Conservation (phyloP, 2,329 filamentous ascomycete species). For the Scortechinia acanthostroma region DNA sequence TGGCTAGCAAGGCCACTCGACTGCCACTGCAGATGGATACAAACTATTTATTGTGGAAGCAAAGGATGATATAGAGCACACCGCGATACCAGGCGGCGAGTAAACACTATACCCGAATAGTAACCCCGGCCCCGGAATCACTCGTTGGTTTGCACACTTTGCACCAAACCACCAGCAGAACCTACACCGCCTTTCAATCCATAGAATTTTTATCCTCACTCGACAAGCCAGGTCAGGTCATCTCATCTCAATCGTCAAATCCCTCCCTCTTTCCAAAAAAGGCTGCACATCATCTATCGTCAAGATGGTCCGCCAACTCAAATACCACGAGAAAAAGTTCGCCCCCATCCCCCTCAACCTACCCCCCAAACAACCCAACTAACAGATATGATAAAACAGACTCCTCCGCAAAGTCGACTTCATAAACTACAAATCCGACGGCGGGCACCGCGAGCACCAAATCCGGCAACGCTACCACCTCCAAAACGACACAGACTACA, state of each 20-base stretch:
- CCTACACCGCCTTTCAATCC: background rate
- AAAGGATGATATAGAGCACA: no score
- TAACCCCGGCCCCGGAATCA: no score
- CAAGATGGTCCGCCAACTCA: constrained; percentile 60
- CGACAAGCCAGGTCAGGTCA: background rate
- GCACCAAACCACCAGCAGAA: background rate
- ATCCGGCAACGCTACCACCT: constrained; percentile 57
- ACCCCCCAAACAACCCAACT: constrained; percentile 3
- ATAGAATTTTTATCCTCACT: no score
- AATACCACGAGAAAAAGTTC: constrained; percentile 61
- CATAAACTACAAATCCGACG: constrained; percentile 57
- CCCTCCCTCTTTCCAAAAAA: no score
- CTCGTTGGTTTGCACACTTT: background rate
- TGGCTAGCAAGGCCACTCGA: no score
- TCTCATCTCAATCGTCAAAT: background rate
- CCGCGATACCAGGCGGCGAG: no score
- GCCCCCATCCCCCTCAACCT: constrained; percentile 6
- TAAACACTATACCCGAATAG: no score
- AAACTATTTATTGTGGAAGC: no score
- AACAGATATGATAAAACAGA: constrained; percentile 16
- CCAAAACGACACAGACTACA: constrained; percentile 53
- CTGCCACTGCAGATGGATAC: no score
- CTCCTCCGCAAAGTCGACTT: constrained; percentile 67
- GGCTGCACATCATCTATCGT: background rate
- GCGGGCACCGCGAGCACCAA: constrained; percentile 49